Evolutionary conservation across 1,139 yeast species (phyloP), one percentile per base, ranked within the genome.

Genomic region (Spencermartinsiella ligniputridi): DNA sequence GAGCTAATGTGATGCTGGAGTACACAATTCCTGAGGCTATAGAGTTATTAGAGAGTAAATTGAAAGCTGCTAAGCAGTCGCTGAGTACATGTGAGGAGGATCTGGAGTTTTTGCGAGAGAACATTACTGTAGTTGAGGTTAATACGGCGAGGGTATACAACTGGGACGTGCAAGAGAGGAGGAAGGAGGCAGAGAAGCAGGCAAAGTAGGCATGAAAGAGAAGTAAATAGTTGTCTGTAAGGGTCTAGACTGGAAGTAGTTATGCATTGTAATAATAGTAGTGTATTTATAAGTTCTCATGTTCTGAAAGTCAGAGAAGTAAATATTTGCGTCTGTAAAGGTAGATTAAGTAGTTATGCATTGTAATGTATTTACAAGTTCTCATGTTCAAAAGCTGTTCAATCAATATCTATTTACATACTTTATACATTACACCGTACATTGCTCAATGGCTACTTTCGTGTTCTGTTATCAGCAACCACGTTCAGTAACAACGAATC

Each of bases 1-100:
- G 99, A 59, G 97, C 99, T 1, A 96, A 90, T 58, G 94, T 92
- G 16, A 92, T 92, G 98, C 72, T 94, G 58, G 98, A 92, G 62
- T 92, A 92, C 62, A 90, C 96, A 3, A 71, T 88, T 30, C 84
- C 78, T 37, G 98, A 92, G 62, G 98, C 98, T 1, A 75, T 81
- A 40, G 81, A 71, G 24, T 71, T 94, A 56, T 70, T 94, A 48
- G 62, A 72, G 20, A 75, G 75, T 35, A 80, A 92, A 61, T 73
- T 90, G 51, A 66, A 64, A 21, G 77, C 78, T 30, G 90, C 95
- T 27, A 67, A 76, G 54, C 71, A 74, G 40, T 84, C 79, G 53
- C 71, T 83, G 54, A 61, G 64, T 22, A 66, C 74, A 8, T 82
- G 92, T 32, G 78, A 82, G 53, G 96, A 88, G 57, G 98, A 92